Conservation (phyloP, 2,329 filamentous ascomycete genomes). For the Dothistroma pini region DNA sequence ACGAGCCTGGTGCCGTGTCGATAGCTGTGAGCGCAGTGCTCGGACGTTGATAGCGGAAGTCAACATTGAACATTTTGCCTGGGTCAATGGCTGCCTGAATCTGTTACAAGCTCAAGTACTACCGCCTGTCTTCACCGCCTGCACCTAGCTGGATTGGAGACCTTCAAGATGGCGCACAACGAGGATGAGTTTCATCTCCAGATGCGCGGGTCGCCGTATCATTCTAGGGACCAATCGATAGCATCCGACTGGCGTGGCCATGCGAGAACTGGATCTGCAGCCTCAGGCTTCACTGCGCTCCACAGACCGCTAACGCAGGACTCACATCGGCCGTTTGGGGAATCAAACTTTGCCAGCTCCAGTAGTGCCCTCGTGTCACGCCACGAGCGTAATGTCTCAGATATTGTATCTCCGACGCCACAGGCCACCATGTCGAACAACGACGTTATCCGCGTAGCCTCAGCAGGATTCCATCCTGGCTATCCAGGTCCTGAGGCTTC, state of each 20-base stretch:
- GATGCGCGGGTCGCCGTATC: slow-evolving; percentile 17
- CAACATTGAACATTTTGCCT: background rate
- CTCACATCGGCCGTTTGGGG: slow-evolving; percentile 14
- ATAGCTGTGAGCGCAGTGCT: background rate
- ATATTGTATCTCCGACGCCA: slow-evolving; percentile 14
- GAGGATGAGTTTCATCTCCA: slow-evolving; percentile 21
- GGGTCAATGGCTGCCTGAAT: background rate
- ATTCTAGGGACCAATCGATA: slow-evolving; percentile 21
- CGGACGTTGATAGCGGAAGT: background rate
- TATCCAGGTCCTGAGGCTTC: slow-evolving; percentile 22
- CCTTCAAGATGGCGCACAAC: slow-evolving; percentile 16
- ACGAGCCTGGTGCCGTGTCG: background rate
- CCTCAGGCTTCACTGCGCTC: slow-evolving; percentile 6
- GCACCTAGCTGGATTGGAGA: background rate
- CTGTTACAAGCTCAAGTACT: background rate
- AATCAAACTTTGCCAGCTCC: slow-evolving; percentile 20
- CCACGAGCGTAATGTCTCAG: slow-evolving; percentile 12
- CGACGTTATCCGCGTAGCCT: slow-evolving; percentile 10
- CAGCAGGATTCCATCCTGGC: slow-evolving; percentile 19
- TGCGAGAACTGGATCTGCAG: slow-evolving; percentile 1
- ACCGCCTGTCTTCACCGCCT: background rate
- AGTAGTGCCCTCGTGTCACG: slow-evolving; percentile 16
- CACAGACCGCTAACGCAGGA: slow-evolving; percentile 16
- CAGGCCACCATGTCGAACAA: slow-evolving; percentile 14
- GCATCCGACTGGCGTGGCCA: slow-evolving; percentile 21